These are phyloP conservation scores for Yamagishiella unicocca DNA, from an alignment of 139 green algal species.

Conservation along the genomic window DNA sequence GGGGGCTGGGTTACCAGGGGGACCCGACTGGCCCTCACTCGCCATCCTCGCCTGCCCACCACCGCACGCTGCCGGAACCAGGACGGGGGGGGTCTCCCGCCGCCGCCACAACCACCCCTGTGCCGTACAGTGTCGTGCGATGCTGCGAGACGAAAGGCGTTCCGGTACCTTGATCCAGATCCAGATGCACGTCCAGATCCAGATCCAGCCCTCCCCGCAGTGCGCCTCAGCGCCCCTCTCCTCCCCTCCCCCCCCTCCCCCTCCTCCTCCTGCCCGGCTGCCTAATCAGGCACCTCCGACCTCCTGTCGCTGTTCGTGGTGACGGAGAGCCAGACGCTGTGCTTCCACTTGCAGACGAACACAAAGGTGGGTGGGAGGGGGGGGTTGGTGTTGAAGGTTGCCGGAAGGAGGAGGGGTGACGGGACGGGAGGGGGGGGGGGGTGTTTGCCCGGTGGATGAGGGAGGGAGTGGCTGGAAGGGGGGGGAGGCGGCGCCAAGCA, in stretches of 20 bases:
- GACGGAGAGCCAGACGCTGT: slow-evolving; percentile 75
- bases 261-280: too few species aligned
- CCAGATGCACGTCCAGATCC: too few species aligned
- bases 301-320: slow-evolving; percentile 75
- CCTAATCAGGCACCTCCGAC: background rate
- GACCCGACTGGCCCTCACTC: background rate
- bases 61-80: too few species aligned
- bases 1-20: background rate
- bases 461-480: background rate
- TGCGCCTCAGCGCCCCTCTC: background rate
- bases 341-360: slow-evolving; percentile 62
- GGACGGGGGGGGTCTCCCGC: too few species aligned
- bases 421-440: background rate
- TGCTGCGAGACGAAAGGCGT: too few species aligned
- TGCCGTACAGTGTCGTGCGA: too few species aligned
- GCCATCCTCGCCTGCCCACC: background rate
- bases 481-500: background rate
- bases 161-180: too few species aligned
- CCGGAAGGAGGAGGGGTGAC: background rate
- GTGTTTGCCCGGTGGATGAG: background rate
- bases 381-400: background rate
- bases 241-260: background rate
- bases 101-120: too few species aligned
- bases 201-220: too few species aligned
- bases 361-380: slow-evolving; percentile 47